Evolutionary conservation across 1,139 yeast genomes (phyloP).

Genomic region (Pichia norvegensis): DNA sequence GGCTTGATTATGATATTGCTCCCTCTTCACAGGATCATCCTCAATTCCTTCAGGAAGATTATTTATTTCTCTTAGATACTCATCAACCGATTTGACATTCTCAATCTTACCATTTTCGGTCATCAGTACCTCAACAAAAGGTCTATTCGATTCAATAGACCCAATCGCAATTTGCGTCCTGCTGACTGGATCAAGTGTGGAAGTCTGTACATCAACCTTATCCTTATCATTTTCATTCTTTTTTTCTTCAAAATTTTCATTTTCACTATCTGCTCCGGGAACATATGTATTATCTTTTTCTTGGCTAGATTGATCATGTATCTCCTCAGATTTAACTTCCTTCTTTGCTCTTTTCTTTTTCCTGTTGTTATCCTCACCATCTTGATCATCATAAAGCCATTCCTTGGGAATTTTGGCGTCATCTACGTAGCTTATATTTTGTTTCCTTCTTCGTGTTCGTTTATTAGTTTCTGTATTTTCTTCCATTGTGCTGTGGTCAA

Average conservation of each 20-base stretch:
- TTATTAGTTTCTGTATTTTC: background rate
- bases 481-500: constrained; percentile 5
- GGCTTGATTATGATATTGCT: constrained; percentile 1
- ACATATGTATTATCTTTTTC: background rate
- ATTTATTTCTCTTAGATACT: background rate
- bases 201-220: background rate
- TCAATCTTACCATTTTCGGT: background rate
- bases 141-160: background rate
- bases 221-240: background rate
- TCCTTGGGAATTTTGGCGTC: constrained; percentile 1
- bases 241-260: background rate
- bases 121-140: background rate
- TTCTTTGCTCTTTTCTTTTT: background rate
- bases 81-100: background rate
- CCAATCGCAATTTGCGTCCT: background rate
- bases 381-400: constrained; percentile 1
- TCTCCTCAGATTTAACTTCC: background rate
- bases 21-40: background rate
- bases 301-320: background rate
- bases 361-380: background rate
- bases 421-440: constrained; percentile 9
- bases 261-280: background rate
- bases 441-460: constrained; percentile 1
- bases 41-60: background rate
- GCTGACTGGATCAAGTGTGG: background rate